phyloP scores from a whole-genome alignment of 225 moss, liverwort and hornwort genomes.

The Asterella californica region DNA sequence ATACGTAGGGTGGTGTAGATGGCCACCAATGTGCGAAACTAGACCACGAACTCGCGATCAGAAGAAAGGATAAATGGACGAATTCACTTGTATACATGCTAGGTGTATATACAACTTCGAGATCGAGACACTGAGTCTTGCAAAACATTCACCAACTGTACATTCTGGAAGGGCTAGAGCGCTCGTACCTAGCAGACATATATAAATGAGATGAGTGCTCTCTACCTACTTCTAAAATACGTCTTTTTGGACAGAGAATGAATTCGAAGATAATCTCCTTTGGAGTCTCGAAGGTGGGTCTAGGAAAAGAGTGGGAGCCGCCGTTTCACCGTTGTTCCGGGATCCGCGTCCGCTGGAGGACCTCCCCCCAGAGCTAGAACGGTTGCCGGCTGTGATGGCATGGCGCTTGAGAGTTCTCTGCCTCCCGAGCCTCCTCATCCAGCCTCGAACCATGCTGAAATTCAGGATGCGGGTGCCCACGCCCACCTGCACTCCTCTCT shows the following conservation, averaged over 20 bases:
- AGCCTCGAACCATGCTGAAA: constrained; percentile 14
- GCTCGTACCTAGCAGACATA: neutral
- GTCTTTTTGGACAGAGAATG: neutral
- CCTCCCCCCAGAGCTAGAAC: neutral
- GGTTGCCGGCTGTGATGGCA: constrained; percentile 7
- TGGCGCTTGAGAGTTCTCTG: constrained; percentile 10
- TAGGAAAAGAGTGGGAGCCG: constrained; percentile 1
- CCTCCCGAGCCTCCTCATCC: constrained; percentile 26
- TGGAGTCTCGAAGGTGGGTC: neutral
- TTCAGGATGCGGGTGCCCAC: constrained; percentile 22
- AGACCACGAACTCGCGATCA: too few relatives aligned
- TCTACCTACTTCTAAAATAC: neutral
- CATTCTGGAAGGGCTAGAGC: neutral
- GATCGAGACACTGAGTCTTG: neutral
- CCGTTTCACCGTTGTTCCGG: neutral
- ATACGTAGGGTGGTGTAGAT: too few relatives aligned
- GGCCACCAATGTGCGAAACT: too few relatives aligned
- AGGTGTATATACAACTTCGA: constrained; percentile 1
- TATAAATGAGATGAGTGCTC: neutral
- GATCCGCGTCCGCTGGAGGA: constrained; percentile 2
- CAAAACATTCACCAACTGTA: constrained; percentile 2
- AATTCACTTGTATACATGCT: neutral
- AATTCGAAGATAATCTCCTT: neutral
- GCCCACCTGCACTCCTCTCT: constrained; percentile 13
- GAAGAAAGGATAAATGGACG: too few relatives aligned